Evolutionary conservation across 139 green algal species (phyloP).

Genomic region (Haematococcus lacustris): DNA sequence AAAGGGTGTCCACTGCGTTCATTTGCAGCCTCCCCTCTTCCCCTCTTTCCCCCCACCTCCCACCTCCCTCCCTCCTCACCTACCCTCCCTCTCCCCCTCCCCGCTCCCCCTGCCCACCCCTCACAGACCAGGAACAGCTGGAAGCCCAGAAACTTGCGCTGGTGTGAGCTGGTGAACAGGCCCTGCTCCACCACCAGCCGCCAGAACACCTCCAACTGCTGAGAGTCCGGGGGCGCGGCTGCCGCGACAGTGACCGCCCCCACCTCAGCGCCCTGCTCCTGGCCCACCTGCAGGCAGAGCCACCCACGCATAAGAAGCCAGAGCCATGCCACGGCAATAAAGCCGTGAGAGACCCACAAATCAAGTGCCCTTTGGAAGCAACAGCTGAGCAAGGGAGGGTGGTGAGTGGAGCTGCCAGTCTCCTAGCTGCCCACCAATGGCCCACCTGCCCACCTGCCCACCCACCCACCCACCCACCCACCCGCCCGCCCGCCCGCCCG

Average conservation of each 20-base stretch:
- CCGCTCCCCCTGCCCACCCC: too few relatives aligned
- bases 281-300: not conserved
- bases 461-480: too few relatives aligned
- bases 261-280: not conserved
- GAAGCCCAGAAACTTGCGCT: conserved; percentile 66
- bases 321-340: not conserved
- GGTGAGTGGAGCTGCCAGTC: not conserved
- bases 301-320: too few relatives aligned
- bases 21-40: too few relatives aligned
- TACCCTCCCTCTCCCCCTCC: too few relatives aligned
- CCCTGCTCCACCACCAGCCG: conserved; percentile 42
- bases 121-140: conserved; percentile 51
- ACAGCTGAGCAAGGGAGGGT: too few relatives aligned
- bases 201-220: conserved; percentile 52
- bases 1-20: too few relatives aligned
- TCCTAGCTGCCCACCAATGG: too few relatives aligned
- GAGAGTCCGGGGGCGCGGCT: not conserved
- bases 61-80: too few relatives aligned
- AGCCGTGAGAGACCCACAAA: not conserved
- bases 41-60: too few relatives aligned
- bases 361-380: not conserved
- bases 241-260: not conserved
- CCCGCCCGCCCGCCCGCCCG: too few relatives aligned
- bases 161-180: conserved; percentile 45
- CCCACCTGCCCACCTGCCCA: too few relatives aligned